Evolutionary conservation across 805 yeast genomes (phyloP).

Genomic region (Priceomyces haplophilus): DNA sequence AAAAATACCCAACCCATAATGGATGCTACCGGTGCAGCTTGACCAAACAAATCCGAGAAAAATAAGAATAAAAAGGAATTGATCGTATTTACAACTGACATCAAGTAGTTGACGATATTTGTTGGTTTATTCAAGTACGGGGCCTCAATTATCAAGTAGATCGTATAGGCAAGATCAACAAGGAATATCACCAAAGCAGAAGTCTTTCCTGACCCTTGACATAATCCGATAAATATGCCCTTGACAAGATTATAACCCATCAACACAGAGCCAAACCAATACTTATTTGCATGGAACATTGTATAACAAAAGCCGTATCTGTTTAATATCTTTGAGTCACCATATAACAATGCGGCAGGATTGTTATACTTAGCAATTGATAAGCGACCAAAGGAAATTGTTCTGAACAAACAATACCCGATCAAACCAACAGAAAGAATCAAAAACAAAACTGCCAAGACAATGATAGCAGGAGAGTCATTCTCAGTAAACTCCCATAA

Average conservation of each 20-base stretch:
- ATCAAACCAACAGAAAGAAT: constrained; percentile 58
- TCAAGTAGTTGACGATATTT: constrained; percentile 69
- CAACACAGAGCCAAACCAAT: constrained; percentile 77
- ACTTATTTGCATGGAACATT: constrained; percentile 76
- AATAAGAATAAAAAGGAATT: constrained; percentile 84
- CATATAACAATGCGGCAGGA: constrained; percentile 85
- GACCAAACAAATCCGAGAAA: constrained; percentile 81
- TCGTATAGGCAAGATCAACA: constrained; percentile 68
- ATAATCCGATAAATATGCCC: constrained; percentile 69
- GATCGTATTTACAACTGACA: constrained; percentile 66
- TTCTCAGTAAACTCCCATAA: constrained; percentile 81
- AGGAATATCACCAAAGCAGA: constrained; percentile 77
- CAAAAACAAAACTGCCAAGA: constrained; percentile 71
- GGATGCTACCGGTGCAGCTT: constrained; percentile 72
- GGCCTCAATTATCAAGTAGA: constrained; percentile 55
- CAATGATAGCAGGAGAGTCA: constrained; percentile 88
- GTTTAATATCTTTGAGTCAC: constrained; percentile 66
- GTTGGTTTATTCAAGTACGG: constrained; percentile 86
- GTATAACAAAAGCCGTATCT: constrained; percentile 88
- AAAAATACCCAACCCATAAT: constrained; percentile 93
- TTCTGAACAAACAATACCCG: constrained; percentile 64
- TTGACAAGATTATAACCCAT: constrained; percentile 61
- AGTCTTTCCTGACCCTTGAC: constrained; percentile 77
- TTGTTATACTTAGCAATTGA: constrained; percentile 64
- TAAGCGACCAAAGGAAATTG: constrained; percentile 55